These are phyloP conservation scores for Podaxis mareebaensis DNA, from an alignment of 768 basidiomycete genomes.

Conservation along the genomic window DNA sequence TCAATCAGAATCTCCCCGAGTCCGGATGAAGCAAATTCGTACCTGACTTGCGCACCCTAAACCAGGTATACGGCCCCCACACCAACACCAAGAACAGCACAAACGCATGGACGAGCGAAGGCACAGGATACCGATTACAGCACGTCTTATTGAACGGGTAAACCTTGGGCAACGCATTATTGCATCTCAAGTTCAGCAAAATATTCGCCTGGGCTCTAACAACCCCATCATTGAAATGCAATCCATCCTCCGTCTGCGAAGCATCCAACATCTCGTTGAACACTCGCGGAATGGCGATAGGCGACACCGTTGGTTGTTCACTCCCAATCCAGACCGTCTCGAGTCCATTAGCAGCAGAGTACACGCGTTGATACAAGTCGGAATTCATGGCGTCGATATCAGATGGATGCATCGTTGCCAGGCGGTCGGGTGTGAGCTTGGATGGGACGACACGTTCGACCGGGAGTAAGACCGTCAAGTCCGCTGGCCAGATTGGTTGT, in stretches of 20 bases:
- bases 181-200: conserved; percentile 80
- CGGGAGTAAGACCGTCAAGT: conserved; percentile 76
- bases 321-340: neutral
- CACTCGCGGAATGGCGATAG: conserved; percentile 67
- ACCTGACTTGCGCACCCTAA: conserved; percentile 28
- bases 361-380: conserved; percentile 71
- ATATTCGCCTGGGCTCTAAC: conserved; percentile 73
- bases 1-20: neutral
- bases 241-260: conserved; percentile 77
- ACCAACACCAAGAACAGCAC: conserved; percentile 47
- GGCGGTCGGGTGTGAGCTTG: conserved; percentile 65
- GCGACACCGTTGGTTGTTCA: conserved; percentile 16
- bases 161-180: conserved; percentile 60
- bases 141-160: conserved; percentile 77
- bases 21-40: conserved; percentile 9
- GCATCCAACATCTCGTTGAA: conserved; percentile 81
- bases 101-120: conserved; percentile 55
- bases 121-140: conserved; percentile 75
- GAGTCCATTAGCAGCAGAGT: conserved; percentile 25
- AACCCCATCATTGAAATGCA: conserved; percentile 72
- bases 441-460: conserved; percentile 69
- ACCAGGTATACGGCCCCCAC: conserved; percentile 52
- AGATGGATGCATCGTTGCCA: conserved; percentile 66
- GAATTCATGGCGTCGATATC: conserved; percentile 94
- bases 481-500: conserved; percentile 49